These are phyloP conservation scores for Hsuehochloa calcarea DNA, from an alignment of 176 grass and related monocot genomes.

Conservation along the genomic window DNA sequence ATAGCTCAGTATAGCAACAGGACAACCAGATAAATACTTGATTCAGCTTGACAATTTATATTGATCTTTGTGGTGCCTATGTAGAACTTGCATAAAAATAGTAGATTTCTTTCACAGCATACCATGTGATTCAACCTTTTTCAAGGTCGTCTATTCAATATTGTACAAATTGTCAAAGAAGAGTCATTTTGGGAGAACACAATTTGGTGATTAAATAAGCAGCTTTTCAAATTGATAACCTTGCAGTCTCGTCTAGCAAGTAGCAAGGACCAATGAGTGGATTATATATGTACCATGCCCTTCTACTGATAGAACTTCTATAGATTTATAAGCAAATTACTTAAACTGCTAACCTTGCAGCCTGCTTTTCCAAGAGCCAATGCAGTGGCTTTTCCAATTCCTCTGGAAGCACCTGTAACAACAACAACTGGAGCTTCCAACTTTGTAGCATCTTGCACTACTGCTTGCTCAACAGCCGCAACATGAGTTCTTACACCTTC, in stretches of 20 bases:
- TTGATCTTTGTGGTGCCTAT: neutral
- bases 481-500: conserved; percentile 60
- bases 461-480: conserved; percentile 43
- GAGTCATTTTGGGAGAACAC: neutral
- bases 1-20: neutral
- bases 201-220: neutral
- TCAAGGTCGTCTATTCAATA: neutral
- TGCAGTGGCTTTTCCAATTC: conserved; percentile 66
- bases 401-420: conserved; percentile 73
- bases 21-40: neutral
- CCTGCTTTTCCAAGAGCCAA: conserved; percentile 71
- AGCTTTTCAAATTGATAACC: neutral
- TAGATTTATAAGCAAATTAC: neutral
- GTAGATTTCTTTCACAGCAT: neutral
- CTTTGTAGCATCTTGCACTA: conserved; percentile 31
- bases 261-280: neutral
- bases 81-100: neutral
- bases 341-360: conserved; percentile 55
- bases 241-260: neutral
- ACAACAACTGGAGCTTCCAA: conserved; percentile 58
- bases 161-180: neutral
- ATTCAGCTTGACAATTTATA: neutral
- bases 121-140: neutral
- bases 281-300: neutral
- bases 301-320: neutral